Evolutionary conservation across 129 eudicot species (phyloP).

Genomic region (Flaveria brownii): DNA sequence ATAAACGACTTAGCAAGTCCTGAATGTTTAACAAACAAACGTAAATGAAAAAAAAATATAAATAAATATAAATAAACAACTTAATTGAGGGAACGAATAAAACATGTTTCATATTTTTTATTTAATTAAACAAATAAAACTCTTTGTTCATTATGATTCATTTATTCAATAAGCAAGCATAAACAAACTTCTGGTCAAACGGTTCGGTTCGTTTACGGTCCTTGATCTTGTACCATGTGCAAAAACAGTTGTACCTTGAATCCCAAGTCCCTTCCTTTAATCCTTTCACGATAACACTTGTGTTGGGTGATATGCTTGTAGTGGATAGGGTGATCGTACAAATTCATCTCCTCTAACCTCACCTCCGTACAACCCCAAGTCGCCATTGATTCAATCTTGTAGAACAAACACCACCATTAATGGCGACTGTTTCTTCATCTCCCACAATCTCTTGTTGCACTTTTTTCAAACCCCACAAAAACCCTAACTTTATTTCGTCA

Average conservation of each 20-base stretch:
- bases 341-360: neutral
- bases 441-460: slow-evolving; percentile 33
- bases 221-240: neutral
- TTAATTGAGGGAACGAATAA: no score
- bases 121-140: no score
- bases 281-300: slow-evolving; percentile 8
- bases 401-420: slow-evolving; percentile 18
- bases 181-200: no score
- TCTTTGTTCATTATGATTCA: no score
- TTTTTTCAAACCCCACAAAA: slow-evolving; percentile 33
- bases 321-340: slow-evolving; percentile 28
- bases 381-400: slow-evolving; percentile 11
- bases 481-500: slow-evolving; percentile 17
- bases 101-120: no score
- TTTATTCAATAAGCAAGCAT: no score
- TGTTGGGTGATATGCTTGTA: neutral
- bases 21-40: no score
- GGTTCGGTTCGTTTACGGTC: no score
- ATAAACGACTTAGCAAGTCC: no score
- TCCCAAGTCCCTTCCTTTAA: neutral
- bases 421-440: slow-evolving; percentile 57
- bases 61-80: no score
- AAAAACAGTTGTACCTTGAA: neutral
- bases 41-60: no score
- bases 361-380: neutral